These are phyloP conservation scores for Gossypium schwendimanii DNA, from an alignment of 441 rosid species.

Conservation along the genomic window DNA sequence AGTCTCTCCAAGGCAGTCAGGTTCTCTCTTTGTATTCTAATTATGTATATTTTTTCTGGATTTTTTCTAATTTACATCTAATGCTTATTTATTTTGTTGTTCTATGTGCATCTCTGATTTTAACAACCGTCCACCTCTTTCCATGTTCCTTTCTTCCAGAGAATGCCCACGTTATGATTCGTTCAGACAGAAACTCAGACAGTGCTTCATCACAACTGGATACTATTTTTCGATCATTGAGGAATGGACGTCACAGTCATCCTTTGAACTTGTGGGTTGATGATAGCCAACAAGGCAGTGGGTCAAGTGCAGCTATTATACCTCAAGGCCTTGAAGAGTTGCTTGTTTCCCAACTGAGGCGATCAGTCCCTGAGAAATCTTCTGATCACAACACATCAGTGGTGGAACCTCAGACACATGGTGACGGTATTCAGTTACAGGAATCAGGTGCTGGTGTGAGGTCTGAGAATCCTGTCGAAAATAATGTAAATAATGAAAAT, in stretches of 20 bases:
- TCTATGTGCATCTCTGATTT: conserved; percentile 12
- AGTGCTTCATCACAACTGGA: conserved; percentile 56
- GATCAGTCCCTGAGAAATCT: conserved; percentile 54
- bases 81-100: conserved; percentile 3
- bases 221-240: conserved; percentile 79
- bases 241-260: conserved; percentile 84
- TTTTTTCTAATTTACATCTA: not conserved
- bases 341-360: conserved; percentile 86
- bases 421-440: conserved; percentile 37
- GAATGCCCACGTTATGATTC: conserved; percentile 39
- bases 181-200: conserved; percentile 52
- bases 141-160: conserved; percentile 26
- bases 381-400: conserved; percentile 44
- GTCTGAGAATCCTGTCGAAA: conserved; percentile 46
- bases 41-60: not conserved
- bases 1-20: conserved; percentile 52
- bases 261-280: conserved; percentile 93
- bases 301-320: conserved; percentile 60
- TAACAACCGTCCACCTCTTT: conserved; percentile 4
- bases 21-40: conserved; percentile 23
- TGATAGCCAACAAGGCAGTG: conserved; percentile 74
- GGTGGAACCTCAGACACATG: conserved; percentile 45
- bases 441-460: conserved; percentile 42
- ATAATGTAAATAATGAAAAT: conserved; percentile 41
- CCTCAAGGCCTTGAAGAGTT: conserved; percentile 94